A percentile compares a stretch with the other conserved stretches of the same genome.
These are phyloP conservation scores for Colletotrichum sp. DNA, from an alignment of 2,329 filamentous ascomycete genomes.

Conservation along the genomic window DNA sequence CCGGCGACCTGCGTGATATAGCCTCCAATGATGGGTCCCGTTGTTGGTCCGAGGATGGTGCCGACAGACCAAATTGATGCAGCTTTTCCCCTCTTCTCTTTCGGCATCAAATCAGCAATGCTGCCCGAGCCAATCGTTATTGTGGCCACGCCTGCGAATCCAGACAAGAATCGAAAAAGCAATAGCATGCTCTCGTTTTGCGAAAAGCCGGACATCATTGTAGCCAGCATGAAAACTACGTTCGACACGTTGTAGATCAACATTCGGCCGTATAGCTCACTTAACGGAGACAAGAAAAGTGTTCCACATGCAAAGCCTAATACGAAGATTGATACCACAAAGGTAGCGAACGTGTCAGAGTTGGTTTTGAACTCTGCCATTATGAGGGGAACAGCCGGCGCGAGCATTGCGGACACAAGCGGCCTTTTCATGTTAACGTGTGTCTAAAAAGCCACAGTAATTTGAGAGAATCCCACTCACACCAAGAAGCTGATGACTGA, in stretches of 20 bases:
- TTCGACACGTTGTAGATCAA: constrained; percentile 41
- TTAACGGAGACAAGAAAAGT: constrained; percentile 45
- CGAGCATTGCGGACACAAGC: constrained; percentile 59
- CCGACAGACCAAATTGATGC: constrained; percentile 47
- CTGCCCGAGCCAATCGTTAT: constrained; percentile 49
- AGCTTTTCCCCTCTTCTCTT: constrained; percentile 37
- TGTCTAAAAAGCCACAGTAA: constrained; percentile 42
- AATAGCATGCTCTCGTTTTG: constrained; percentile 55
- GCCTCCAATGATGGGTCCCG: constrained; percentile 42
- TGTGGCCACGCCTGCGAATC: constrained; percentile 65
- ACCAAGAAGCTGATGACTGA: constrained; percentile 47
- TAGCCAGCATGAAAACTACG: constrained; percentile 36
- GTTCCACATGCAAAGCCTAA: constrained; percentile 47
- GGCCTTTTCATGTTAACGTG: not conserved
- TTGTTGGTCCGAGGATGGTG: constrained; percentile 45
- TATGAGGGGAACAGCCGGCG: constrained; percentile 67
- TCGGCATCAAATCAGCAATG: constrained; percentile 4
- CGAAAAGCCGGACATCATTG: constrained; percentile 54
- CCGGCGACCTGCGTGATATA: constrained; percentile 33
- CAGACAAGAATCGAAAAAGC: constrained; percentile 65
- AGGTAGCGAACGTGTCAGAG: constrained; percentile 58
- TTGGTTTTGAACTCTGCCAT: constrained; percentile 64
- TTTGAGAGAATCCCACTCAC: constrained; percentile 40
- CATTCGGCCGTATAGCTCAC: constrained; percentile 43
- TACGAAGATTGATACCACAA: constrained; percentile 60